Percentiles rank a stretch among this genome's conserved stretches.
phyloP scores from a whole-genome alignment of 495 filamentous ascomycete genomes.

The Amniculicola lignicola region DNA sequence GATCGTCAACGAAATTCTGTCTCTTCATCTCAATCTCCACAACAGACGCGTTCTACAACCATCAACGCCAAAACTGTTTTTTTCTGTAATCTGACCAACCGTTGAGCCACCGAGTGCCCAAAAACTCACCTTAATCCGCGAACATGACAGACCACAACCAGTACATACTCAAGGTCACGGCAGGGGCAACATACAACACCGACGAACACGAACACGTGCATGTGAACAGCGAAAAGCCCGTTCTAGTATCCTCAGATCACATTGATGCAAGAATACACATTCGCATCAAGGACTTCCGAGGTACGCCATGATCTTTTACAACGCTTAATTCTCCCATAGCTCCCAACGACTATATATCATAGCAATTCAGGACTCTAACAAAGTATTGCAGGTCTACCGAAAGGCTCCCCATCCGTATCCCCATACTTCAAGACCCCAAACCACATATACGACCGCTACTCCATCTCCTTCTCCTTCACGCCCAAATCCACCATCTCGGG shows the following conservation, averaged over 20 bases:
- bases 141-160: conserved; percentile 47
- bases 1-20: too few species aligned
- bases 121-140: too few species aligned
- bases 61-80: too few species aligned
- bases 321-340: too few species aligned
- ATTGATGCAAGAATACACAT: conserved; percentile 63
- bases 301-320: conserved; percentile 37
- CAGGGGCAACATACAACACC: conserved; percentile 68
- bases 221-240: conserved; percentile 64
- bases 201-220: conserved; percentile 62
- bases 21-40: too few species aligned
- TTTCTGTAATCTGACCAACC: too few species aligned
- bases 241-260: conserved; percentile 56
- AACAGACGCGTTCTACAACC: too few species aligned
- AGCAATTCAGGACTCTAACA: too few species aligned
- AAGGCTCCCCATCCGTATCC: conserved; percentile 45
- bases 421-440: conserved; percentile 70
- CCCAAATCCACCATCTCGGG: conserved; percentile 64
- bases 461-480: conserved; percentile 69
- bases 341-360: too few species aligned
- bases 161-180: conserved; percentile 68
- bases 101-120: too few species aligned
- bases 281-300: conserved; percentile 63
- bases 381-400: conserved; percentile 30
- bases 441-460: conserved; percentile 76